Percentiles rank a stretch among this genome's conserved stretches.
phyloP scores from a whole-genome alignment of 2,329 filamentous ascomycete genomes.

The Hypoxylon sp. region DNA sequence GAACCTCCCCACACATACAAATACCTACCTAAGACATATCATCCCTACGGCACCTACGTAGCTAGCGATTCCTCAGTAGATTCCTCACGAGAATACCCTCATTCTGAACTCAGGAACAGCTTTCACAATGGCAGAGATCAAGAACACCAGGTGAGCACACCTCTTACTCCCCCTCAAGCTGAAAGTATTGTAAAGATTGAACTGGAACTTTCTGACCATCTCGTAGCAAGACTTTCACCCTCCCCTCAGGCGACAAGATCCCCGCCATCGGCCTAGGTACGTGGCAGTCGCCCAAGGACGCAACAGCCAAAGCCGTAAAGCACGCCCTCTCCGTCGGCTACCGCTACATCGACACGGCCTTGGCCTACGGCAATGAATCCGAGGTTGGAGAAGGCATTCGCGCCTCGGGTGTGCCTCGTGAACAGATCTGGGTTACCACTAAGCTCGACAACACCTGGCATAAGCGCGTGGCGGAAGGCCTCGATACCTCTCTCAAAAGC shows the following conservation, averaged over 20 bases:
- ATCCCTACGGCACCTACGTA: not conserved
- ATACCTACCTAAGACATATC: constrained; percentile 21
- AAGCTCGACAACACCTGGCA: constrained; percentile 88
- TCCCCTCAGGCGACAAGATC: constrained; percentile 83
- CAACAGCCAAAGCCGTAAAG: constrained; percentile 79
- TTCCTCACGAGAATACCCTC: not conserved
- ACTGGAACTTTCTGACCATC: constrained; percentile 8
- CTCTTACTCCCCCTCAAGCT: not conserved
- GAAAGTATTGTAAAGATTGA: not conserved
- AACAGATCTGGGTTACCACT: constrained; percentile 79
- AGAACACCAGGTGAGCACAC: constrained; percentile 45
- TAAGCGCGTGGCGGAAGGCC: constrained; percentile 73
- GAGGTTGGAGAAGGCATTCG: constrained; percentile 76
- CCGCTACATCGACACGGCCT: constrained; percentile 81
- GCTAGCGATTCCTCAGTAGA: not conserved
- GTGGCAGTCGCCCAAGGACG: constrained; percentile 79
- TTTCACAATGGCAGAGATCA: constrained; percentile 46
- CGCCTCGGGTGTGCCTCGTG: constrained; percentile 72
- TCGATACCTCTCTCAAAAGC: constrained; percentile 70
- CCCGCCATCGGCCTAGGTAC: constrained; percentile 82
- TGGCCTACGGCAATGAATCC: constrained; percentile 81
- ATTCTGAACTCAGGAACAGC: not conserved
- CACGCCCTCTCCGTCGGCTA: constrained; percentile 76
- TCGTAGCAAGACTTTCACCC: constrained; percentile 69
- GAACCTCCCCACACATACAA: constrained; percentile 23